A percentile compares a stretch with the other conserved stretches of the same genome.
Evolutionary conservation across 2,329 filamentous ascomycete genomes (phyloP).

Genomic region (Didymella sp.): DNA sequence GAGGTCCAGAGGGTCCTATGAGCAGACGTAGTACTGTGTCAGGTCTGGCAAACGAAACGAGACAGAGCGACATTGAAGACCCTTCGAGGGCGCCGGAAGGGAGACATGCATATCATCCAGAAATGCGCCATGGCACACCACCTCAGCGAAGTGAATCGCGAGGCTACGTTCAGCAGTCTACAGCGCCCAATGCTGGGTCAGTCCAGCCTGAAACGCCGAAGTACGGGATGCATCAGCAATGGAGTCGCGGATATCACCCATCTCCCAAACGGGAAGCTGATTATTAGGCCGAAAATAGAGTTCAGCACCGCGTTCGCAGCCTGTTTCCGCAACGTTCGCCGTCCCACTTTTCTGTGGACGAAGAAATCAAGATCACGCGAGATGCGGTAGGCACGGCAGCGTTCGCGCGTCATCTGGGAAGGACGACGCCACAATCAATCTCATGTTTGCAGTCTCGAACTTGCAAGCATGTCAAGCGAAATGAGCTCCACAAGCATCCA

Average conservation of each 20-base stretch:
- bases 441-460: conserved; percentile 27
- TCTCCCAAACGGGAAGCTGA: conserved; percentile 48
- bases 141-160: conserved; percentile 34
- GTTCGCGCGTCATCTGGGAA: conserved; percentile 22
- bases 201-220: conserved; percentile 47
- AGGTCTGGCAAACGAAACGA: conserved; percentile 41
- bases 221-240: conserved; percentile 43
- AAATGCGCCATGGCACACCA: conserved; percentile 28
- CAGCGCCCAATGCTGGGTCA: conserved; percentile 37
- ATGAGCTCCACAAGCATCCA: conserved; percentile 47
- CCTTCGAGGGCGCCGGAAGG: conserved; percentile 34
- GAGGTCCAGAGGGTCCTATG: conserved; percentile 43
- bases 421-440: conserved; percentile 32
- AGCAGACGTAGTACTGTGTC: conserved; percentile 46
- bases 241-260: conserved; percentile 42
- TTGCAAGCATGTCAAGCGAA: conserved; percentile 45
- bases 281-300: conserved; percentile 38
- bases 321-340: conserved; percentile 27
- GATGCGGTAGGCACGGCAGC: conserved; percentile 15
- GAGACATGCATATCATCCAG: conserved; percentile 28
- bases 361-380: conserved; percentile 16
- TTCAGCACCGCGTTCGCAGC: conserved; percentile 28
- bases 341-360: conserved; percentile 20
- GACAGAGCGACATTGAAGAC: conserved; percentile 37
- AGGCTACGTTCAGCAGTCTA: conserved; percentile 29